phyloP scores from a whole-genome alignment of 2,329 filamentous ascomycete genomes.

The Onygena corvina region DNA sequence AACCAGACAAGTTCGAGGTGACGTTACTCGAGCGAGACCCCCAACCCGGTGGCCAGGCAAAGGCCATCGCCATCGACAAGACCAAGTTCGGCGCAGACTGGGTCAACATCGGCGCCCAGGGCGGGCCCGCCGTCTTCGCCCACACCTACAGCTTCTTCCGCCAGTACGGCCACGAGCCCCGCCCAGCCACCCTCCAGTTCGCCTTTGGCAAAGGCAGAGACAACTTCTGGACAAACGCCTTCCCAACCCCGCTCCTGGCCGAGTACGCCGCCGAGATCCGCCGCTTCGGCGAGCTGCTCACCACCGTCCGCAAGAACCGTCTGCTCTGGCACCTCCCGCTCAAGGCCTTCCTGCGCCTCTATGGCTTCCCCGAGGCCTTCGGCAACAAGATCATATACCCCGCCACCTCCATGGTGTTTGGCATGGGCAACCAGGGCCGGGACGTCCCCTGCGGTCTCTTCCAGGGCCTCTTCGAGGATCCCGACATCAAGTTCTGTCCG shows the following conservation, averaged over 20 bases:
- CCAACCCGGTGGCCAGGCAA: conserved; percentile 51
- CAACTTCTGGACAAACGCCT: conserved; percentile 51
- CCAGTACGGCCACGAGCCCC: conserved; percentile 44
- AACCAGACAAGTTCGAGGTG: conserved; percentile 53
- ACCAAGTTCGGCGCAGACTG: conserved; percentile 46
- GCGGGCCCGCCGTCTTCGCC: conserved; percentile 49
- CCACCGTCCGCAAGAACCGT: conserved; percentile 44
- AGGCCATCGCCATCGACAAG: conserved; percentile 46
- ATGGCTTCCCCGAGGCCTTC: conserved; percentile 58
- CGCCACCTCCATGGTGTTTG: conserved; percentile 60
- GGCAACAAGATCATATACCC: conserved; percentile 59
- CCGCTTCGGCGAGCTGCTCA: conserved; percentile 44
- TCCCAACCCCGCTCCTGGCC: conserved; percentile 44
- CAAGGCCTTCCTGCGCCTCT: conserved; percentile 53
- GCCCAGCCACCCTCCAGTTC: conserved; percentile 48
- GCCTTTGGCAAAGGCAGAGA: conserved; percentile 48
- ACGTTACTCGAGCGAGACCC: conserved; percentile 49
- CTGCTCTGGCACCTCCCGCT: conserved; percentile 48
- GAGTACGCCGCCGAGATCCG: conserved; percentile 45
- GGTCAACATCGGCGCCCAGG: conserved; percentile 52
- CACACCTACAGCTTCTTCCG: conserved; percentile 52
- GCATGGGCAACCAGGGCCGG: conserved; percentile 62
- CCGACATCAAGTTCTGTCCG: conserved; percentile 49
- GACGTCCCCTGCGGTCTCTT: conserved; percentile 59
- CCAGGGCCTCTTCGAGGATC: conserved; percentile 47